These are phyloP conservation scores for Fusarium sp. DNA, from an alignment of 2,329 filamentous ascomycete species.

Conservation along the genomic window DNA sequence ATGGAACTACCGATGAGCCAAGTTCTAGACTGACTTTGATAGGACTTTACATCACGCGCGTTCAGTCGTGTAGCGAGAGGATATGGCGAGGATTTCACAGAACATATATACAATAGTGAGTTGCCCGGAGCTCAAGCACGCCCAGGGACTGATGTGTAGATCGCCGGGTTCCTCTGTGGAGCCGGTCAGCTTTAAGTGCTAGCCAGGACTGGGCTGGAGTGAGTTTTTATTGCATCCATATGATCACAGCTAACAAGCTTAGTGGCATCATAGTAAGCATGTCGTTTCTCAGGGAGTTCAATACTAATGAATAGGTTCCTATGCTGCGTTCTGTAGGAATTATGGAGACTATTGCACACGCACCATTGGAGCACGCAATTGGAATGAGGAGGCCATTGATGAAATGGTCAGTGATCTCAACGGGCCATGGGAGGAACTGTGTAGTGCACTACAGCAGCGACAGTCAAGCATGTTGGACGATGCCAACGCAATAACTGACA, in stretches of 20 bases:
- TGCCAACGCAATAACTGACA: neutral
- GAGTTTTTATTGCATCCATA: slow-evolving; percentile 39
- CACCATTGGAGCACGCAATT: slow-evolving; percentile 51
- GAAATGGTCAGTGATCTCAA: slow-evolving; percentile 54
- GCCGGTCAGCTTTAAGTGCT: slow-evolving; percentile 45
- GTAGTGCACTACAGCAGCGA: neutral
- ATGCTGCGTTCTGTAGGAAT: slow-evolving; percentile 59
- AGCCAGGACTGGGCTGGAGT: slow-evolving; percentile 53
- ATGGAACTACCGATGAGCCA: slow-evolving; percentile 4
- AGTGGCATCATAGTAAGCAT: slow-evolving; percentile 50
- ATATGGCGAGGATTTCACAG: slow-evolving; percentile 25
- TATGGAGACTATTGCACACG: slow-evolving; percentile 55
- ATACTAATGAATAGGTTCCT: slow-evolving; percentile 47
- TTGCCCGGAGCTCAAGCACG: accelerated
- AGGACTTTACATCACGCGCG: slow-evolving; percentile 47
- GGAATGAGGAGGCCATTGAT: slow-evolving; percentile 61
- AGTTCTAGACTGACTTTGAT: slow-evolving; percentile 10
- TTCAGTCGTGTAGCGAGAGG: slow-evolving; percentile 14
- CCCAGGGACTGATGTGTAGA: neutral
- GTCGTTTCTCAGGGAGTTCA: neutral
- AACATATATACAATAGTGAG: slow-evolving; percentile 31
- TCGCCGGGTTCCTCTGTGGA: slow-evolving; percentile 21
- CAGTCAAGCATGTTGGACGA: slow-evolving; percentile 1
- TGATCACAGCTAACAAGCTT: slow-evolving; percentile 15
- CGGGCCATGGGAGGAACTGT: slow-evolving; percentile 51